Conservation (phyloP, 495 filamentous ascomycete genomes). For the Neurospora discreta region DNA sequence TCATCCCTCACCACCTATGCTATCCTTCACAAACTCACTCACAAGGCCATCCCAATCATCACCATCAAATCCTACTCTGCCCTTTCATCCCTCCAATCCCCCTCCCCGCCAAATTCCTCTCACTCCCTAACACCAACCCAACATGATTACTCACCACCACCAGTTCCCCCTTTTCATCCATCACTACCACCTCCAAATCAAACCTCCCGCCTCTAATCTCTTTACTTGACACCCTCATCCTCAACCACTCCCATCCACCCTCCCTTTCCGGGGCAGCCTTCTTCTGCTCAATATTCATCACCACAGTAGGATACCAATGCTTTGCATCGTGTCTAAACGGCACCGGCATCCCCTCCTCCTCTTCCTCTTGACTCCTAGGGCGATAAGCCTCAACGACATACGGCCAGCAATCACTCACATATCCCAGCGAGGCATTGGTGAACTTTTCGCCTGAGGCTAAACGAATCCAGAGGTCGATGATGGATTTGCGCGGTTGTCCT, state of each 20-base stretch:
- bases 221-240: constrained; percentile 44
- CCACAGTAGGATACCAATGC: constrained; percentile 72
- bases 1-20: not conserved
- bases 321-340: constrained; percentile 1
- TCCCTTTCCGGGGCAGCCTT: constrained; percentile 38
- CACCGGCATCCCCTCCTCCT: not conserved
- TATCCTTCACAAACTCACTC: not conserved
- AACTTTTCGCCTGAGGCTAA: constrained; percentile 39
- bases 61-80: constrained; percentile 1
- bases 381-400: constrained; percentile 18
- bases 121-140: constrained; percentile 39
- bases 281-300: constrained; percentile 59
- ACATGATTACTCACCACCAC: constrained; percentile 55
- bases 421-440: constrained; percentile 46
- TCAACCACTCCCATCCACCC: constrained; percentile 55
- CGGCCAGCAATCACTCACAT: constrained; percentile 42
- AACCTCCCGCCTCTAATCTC: constrained; percentile 50
- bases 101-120: constrained; percentile 20
- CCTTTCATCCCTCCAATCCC: not conserved
- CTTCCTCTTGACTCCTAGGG: not conserved
- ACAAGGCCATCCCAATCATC: not conserved
- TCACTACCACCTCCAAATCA: constrained; percentile 52
- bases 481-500: constrained; percentile 27
- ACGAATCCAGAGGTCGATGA: constrained; percentile 58
- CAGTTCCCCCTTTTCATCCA: constrained; percentile 45